Conservation (phyloP, 1,284 basidiomycete genomes). For the Pyrrhoderma noxium region DNA sequence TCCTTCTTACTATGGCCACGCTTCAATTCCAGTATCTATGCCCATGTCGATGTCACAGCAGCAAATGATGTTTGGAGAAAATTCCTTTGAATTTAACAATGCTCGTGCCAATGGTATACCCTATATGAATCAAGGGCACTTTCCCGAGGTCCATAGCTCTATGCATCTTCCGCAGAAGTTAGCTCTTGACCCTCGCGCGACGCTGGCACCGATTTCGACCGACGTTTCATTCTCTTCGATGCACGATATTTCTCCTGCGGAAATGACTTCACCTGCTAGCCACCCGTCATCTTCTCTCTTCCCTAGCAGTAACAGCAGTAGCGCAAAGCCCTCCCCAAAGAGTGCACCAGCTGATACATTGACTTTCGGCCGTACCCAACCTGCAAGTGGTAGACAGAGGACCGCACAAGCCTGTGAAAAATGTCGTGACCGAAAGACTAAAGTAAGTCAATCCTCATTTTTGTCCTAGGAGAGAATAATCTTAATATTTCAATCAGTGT, state of each 20-base stretch:
- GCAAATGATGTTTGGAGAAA: too few species aligned
- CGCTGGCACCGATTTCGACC: background rate
- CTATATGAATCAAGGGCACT: too few species aligned
- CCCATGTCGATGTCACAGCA: too few species aligned
- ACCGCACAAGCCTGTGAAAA: constrained; percentile 51
- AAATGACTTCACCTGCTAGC: background rate
- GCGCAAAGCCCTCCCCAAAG: constrained; percentile 3
- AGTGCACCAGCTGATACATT: background rate
- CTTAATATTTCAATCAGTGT: constrained; percentile 33
- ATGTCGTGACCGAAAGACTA: constrained; percentile 51
- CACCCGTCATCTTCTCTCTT: background rate
- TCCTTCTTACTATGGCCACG: too few species aligned
- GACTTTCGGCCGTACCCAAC: too few species aligned
- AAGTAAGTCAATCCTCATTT: constrained; percentile 30
- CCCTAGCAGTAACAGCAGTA: constrained; percentile 5
- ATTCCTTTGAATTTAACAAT: too few species aligned
- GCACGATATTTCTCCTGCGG: background rate
- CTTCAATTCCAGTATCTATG: too few species aligned
- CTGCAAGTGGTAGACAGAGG: constrained; percentile 33
- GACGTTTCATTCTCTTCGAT: background rate
- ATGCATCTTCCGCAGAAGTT: too few species aligned
- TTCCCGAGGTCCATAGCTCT: too few species aligned
- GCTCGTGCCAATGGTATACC: too few species aligned
- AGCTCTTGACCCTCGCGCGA: background rate
- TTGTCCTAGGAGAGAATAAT: too few species aligned